Evolutionary conservation across 129 eudicot species (phyloP).

Genomic region (Artemisia argyi): DNA sequence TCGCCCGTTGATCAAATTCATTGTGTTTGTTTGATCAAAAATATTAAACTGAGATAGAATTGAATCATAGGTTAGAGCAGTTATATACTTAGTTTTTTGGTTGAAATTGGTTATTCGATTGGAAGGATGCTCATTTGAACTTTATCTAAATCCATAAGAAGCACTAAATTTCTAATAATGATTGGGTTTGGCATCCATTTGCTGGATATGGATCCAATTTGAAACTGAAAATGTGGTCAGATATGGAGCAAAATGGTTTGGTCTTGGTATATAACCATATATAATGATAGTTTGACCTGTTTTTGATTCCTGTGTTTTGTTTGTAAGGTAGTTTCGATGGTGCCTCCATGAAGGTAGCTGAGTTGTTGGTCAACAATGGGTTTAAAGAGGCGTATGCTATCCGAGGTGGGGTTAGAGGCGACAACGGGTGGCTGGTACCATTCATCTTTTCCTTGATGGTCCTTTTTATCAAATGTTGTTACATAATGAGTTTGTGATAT

Average conservation of each 20-base stretch:
- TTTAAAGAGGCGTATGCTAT: slow-evolving; percentile 95
- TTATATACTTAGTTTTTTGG: neutral
- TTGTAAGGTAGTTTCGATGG: slow-evolving; percentile 99
- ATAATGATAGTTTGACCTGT: slow-evolving; percentile 15
- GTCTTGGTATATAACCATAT: neutral
- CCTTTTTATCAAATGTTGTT: neutral
- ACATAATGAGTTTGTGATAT: neutral
- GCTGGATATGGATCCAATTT: neutral
- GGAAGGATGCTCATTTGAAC: slow-evolving; percentile 10
- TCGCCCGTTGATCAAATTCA: neutral
- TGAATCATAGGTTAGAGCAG: neutral
- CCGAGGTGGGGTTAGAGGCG: slow-evolving; percentile 82
- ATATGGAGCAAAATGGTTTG: neutral
- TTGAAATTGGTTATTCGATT: neutral
- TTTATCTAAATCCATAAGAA: neutral
- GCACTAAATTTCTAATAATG: neutral
- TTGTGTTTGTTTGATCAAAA: slow-evolving; percentile 15
- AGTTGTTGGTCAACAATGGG: slow-evolving; percentile 77
- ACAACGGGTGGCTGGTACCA: slow-evolving; percentile 88
- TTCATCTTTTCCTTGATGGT: slow-evolving; percentile 4
- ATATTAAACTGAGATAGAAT: neutral
- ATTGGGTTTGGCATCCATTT: neutral
- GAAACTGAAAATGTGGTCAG: neutral
- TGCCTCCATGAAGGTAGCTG: slow-evolving; percentile 79
- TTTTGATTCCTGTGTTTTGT: slow-evolving; percentile 50